These are phyloP conservation scores for Trichoderma atrobrunneum DNA, from an alignment of 2,329 filamentous ascomycete genomes.

Conservation along the genomic window DNA sequence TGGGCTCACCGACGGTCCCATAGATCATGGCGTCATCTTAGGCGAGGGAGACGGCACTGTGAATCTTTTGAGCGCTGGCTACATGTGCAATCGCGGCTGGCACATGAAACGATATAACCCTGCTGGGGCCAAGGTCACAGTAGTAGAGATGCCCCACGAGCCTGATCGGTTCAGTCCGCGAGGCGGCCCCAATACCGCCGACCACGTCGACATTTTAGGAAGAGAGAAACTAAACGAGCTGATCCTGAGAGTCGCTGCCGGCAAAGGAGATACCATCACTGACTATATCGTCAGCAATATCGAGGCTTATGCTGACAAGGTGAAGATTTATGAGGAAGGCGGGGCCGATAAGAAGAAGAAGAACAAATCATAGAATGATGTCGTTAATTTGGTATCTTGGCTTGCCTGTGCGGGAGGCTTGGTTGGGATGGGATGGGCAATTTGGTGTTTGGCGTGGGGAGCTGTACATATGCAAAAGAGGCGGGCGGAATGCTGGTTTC, in stretches of 20 bases:
- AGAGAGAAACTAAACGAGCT: conserved; percentile 86
- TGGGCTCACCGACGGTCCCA: conserved; percentile 53
- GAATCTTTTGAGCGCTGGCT: conserved; percentile 84
- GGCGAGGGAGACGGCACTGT: conserved; percentile 97
- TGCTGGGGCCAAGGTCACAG: conserved; percentile 73
- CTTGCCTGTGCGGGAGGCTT: background rate
- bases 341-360: background rate
- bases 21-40: conserved; percentile 89
- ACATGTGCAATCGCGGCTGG: conserved; percentile 98
- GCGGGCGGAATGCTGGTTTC: background rate
- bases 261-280: conserved; percentile 74
- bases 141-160: conserved; percentile 95
- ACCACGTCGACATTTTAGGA: conserved; percentile 95
- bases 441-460: conserved; percentile 20
- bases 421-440: background rate
- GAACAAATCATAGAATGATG: background rate
- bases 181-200: conserved; percentile 68
- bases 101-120: conserved; percentile 92
- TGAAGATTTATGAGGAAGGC: conserved; percentile 68
- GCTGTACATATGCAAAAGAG: background rate
- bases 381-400: background rate
- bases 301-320: conserved; percentile 73
- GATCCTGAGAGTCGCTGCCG: conserved; percentile 80
- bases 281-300: conserved; percentile 81
- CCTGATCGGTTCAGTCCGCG: conserved; percentile 88